phyloP scores from a whole-genome alignment of 2,329 filamentous ascomycete genomes.

The Amauroascus niger region DNA sequence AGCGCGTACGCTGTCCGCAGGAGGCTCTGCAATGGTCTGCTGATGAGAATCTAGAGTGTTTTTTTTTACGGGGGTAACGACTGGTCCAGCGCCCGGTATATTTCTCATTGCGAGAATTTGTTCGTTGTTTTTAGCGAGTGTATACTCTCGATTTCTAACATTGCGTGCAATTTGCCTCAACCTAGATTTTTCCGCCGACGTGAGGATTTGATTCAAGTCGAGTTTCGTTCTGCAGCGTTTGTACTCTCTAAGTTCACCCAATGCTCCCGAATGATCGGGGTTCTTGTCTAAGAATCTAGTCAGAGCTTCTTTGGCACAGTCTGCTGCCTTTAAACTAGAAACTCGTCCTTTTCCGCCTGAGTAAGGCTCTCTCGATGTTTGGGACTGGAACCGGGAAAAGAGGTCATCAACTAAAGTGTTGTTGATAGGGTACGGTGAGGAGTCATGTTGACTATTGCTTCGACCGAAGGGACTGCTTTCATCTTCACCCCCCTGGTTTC shows the following conservation, averaged over 20 bases:
- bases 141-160: slow-evolving; percentile 3
- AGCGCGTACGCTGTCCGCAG: not conserved
- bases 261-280: not conserved
- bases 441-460: too few relatives aligned
- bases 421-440: not conserved
- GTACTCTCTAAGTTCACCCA: slow-evolving; percentile 7
- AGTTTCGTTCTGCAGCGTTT: slow-evolving; percentile 6
- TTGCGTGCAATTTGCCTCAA: slow-evolving; percentile 8
- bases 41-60: not conserved
- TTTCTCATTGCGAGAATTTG: not conserved
- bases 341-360: not conserved
- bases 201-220: not conserved
- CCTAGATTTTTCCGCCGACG: slow-evolving; percentile 3
- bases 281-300: slow-evolving; percentile 2
- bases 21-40: not conserved
- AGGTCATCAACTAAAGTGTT: not conserved
- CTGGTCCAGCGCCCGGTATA: not conserved
- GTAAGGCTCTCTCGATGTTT: not conserved
- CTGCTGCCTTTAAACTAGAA: not conserved
- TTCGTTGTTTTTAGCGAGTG: not conserved
- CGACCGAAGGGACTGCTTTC: not conserved
- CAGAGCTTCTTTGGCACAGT: not conserved
- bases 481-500: not conserved
- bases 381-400: not conserved
- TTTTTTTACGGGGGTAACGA: not conserved